phyloP scores from a whole-genome alignment of 2,329 filamentous ascomycete genomes.

The Leptosphaerulina australis region DNA sequence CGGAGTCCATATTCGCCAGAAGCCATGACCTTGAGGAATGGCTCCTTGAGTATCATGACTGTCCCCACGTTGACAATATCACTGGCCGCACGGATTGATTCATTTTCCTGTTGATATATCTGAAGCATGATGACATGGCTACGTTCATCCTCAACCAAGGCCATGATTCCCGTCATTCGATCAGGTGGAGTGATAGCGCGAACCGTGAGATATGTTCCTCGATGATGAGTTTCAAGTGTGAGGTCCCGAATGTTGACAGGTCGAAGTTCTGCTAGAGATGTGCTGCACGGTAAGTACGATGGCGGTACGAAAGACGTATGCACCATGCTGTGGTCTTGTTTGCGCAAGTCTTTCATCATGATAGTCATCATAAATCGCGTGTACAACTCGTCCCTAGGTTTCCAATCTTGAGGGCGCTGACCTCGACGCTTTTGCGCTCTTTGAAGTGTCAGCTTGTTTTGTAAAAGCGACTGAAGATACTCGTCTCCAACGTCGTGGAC shows the following conservation, averaged over 20 bases:
- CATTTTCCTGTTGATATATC: slow-evolving; percentile 45
- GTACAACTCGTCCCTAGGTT: slow-evolving; percentile 14
- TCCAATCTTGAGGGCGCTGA: slow-evolving; percentile 16
- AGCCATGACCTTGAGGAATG: slow-evolving; percentile 55
- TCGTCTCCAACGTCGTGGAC: no score
- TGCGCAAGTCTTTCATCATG: not conserved
- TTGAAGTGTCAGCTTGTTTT: slow-evolving; percentile 28
- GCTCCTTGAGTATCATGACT: slow-evolving; percentile 52
- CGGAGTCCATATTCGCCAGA: slow-evolving; percentile 54
- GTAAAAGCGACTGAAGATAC: not conserved
- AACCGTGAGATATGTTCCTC: slow-evolving; percentile 45
- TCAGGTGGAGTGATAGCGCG: slow-evolving; percentile 35
- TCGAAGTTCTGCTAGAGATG: slow-evolving; percentile 18
- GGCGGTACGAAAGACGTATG: slow-evolving; percentile 25
- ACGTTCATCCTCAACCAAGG: slow-evolving; percentile 19
- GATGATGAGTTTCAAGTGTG: slow-evolving; percentile 50
- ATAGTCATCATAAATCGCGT: slow-evolving; percentile 12
- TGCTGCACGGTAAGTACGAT: slow-evolving; percentile 27
- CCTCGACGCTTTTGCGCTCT: slow-evolving; percentile 14
- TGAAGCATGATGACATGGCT: slow-evolving; percentile 11
- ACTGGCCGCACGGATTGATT: slow-evolving; percentile 23
- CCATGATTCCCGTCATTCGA: slow-evolving; percentile 15
- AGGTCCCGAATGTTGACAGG: slow-evolving; percentile 42
- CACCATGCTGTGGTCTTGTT: slow-evolving; percentile 1
- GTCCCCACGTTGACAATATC: slow-evolving; percentile 44